A percentile compares a stretch with the other conserved stretches of the same genome.
phyloP scores from a whole-genome alignment of 306 rosid species.

The Canavalia gladiata region DNA sequence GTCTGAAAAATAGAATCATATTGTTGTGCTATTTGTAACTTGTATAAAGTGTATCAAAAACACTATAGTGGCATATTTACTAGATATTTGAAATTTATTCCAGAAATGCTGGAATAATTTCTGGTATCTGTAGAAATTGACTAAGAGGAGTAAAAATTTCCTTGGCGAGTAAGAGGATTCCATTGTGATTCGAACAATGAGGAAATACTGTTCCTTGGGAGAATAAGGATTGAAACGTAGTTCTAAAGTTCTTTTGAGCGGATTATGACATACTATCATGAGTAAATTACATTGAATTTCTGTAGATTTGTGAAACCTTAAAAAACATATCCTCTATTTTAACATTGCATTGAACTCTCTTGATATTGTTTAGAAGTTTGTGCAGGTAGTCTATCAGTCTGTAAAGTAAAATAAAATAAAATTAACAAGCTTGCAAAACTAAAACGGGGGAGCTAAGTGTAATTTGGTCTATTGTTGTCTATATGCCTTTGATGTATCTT shows the following conservation, averaged over 20 bases:
- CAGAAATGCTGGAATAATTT: neutral
- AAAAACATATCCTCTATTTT: neutral
- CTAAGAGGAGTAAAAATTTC: neutral
- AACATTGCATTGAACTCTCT: neutral
- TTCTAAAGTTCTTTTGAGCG: neutral
- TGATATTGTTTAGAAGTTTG: neutral
- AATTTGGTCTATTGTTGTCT: neutral
- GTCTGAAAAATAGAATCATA: neutral
- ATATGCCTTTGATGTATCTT: neutral
- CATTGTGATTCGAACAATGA: neutral
- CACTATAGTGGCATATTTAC: neutral
- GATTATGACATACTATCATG: neutral
- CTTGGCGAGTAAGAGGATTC: neutral
- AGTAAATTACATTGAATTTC: neutral
- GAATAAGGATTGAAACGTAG: neutral
- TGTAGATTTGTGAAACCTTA: neutral
- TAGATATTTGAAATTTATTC: neutral
- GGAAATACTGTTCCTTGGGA: neutral
- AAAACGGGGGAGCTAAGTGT: neutral
- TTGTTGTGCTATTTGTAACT: neutral
- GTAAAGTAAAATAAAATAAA: neutral
- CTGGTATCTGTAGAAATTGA: slow-evolving; percentile 6
- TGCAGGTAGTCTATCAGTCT: neutral
- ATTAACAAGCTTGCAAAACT: neutral
- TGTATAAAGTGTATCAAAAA: neutral